A percentile compares a stretch with the other conserved stretches of the same genome.
Conservation (phyloP, 352 stramenopile species). For the Globisporangium splendens region DNA sequence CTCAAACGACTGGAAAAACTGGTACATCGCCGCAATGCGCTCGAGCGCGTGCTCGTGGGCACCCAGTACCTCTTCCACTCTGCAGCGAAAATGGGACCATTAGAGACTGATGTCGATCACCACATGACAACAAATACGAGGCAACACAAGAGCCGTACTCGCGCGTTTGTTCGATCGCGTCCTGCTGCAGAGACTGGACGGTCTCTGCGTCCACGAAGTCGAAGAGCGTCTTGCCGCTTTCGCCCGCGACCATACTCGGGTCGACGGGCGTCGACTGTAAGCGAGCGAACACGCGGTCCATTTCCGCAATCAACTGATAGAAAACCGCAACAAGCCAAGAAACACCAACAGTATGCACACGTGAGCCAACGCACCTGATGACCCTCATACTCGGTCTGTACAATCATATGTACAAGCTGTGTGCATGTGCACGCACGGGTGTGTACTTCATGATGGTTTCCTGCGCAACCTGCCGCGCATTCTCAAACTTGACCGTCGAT, state of each 20-base stretch:
- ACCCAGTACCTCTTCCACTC: constrained; percentile 63
- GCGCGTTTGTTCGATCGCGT: constrained; percentile 66
- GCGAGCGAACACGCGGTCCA: constrained; percentile 72
- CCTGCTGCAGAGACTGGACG: constrained; percentile 72
- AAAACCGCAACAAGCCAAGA: no score
- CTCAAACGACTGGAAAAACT: constrained; percentile 65
- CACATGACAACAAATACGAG: no score
- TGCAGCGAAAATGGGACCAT: no score
- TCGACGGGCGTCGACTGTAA: constrained; percentile 50
- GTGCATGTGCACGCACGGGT: constrained; percentile 23
- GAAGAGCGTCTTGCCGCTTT: constrained; percentile 72
- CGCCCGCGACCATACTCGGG: constrained; percentile 44
- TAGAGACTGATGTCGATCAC: no score
- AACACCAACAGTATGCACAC: no score
- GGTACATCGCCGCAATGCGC: constrained; percentile 57
- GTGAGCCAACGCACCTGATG: no score
- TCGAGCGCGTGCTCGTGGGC: constrained; percentile 58
- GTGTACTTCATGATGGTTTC: constrained; percentile 57
- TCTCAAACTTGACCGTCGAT: constrained; percentile 60
- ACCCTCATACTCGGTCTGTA: no score
- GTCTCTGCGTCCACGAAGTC: constrained; percentile 84
- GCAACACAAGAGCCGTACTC: constrained; percentile 44
- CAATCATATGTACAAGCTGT: neutral
- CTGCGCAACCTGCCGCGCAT: constrained; percentile 35
- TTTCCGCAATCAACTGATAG: constrained; percentile 58